Percentiles rank a stretch among this genome's conserved stretches.
phyloP scores from a whole-genome alignment of 208 protist species.

The Trypanosoma brucei region DNA sequence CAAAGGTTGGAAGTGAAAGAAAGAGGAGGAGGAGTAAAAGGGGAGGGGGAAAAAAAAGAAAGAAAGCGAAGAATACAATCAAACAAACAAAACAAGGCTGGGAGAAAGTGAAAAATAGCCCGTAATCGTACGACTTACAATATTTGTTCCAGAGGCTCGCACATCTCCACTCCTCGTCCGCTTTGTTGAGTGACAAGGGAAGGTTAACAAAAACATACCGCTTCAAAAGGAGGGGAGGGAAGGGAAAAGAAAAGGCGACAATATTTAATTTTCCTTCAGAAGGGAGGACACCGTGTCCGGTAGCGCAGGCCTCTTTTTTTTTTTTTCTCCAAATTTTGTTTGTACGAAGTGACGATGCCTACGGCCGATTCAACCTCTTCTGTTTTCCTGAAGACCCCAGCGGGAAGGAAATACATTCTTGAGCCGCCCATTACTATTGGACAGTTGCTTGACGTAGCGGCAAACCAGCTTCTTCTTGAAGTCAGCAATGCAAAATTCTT shows the following conservation, averaged over 20 bases:
- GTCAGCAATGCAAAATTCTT: slow-evolving; percentile 33
- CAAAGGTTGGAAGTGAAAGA: slow-evolving; percentile 1
- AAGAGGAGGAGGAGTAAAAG: neutral
- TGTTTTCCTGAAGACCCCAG: slow-evolving; percentile 39
- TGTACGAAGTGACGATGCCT: neutral
- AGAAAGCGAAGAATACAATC: neutral
- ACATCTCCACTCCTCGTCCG: no score
- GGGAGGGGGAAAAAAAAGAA: neutral
- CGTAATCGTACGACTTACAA: neutral
- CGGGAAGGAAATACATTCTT: slow-evolving; percentile 32
- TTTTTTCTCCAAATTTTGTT: neutral
- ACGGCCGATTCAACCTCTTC: neutral
- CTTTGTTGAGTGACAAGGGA: no score
- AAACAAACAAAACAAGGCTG: neutral
- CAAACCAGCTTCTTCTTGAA: slow-evolving; percentile 27
- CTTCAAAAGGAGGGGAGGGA: neutral
- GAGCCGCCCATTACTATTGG: slow-evolving; percentile 35
- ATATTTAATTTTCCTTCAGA: neutral
- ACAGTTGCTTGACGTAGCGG: slow-evolving; percentile 30
- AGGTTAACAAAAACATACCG: no score
- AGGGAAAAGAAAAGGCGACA: neutral
- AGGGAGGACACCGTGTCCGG: neutral
- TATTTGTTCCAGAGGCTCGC: no score
- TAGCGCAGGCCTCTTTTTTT: neutral
- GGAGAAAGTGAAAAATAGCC: neutral